Base-by-base conservation (phyloP, 169 alveolate genomes). In the Condylostoma magnum region DNA sequence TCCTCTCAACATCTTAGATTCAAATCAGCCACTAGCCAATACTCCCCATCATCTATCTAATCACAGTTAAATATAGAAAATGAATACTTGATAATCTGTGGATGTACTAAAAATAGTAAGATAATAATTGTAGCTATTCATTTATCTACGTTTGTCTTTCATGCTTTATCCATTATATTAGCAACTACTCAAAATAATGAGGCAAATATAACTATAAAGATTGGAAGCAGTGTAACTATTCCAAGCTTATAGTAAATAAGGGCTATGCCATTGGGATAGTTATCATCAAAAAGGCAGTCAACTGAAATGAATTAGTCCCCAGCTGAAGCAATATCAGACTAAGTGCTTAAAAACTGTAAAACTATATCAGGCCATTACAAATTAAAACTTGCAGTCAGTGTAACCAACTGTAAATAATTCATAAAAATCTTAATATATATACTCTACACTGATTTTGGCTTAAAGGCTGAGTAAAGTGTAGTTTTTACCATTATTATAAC, bases 371-470 rank as follows among this genome's bases (percentile, higher is more conserved):
- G 77, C 77, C 77, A 68, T 27, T 48, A 22, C 6, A 68, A 52
- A 27, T 68, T 33, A 33, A 68, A 68, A 15, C 27, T 10, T n/a
- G 77, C 12, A 28, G 20, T 53, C 22, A 68, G 52, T 18, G 22
- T 15, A 6, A 51, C 69, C 6, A 68, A 28, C 53, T 68, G 77
- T 52, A 68, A 22, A 6, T 68, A 53, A 43, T 82, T 82, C 67
- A 70, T 56, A 25, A 82, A 18, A 10, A 82, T 77, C 31, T 82
- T 82, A 20, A 67, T 34, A 54, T 70, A 71, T 10, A 71, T 58
- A 22, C 58, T 43, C 2, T 38, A 12, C 55, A 63, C 2, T 22
- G 30, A 43, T 25, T 63, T 22, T 6, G 58, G 47, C 22, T 28
- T 63, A 25, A 22, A 63, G 25, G 73, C 73, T 15, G 73, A 41